phyloP scores from a whole-genome alignment of 306 rosid genomes.

The Lagenaria siceraria region DNA sequence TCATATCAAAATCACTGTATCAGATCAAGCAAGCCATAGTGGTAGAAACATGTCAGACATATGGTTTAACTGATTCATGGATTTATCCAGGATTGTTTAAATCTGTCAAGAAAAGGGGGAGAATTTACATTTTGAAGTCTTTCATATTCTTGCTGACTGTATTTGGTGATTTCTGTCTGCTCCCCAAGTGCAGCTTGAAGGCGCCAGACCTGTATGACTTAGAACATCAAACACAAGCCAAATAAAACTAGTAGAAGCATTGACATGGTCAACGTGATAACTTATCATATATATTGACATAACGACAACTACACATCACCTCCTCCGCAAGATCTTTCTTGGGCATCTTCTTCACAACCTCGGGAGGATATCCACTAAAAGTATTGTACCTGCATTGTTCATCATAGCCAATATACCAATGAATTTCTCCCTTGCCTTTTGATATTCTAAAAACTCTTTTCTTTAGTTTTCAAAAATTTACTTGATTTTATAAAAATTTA shows the following conservation, averaged over 20 bases:
- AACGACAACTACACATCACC: slow-evolving; percentile 35
- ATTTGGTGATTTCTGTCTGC: slow-evolving; percentile 84
- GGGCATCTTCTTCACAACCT: slow-evolving; percentile 98
- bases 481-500: too few species aligned
- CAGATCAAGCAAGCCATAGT: not conserved
- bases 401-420: not conserved
- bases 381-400: slow-evolving; percentile 70
- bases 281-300: not conserved
- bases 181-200: slow-evolving; percentile 98
- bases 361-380: slow-evolving; percentile 92
- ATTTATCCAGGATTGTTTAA: not conserved
- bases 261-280: not conserved
- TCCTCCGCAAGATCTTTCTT: slow-evolving; percentile 98
- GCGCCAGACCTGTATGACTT: slow-evolving; percentile 62
- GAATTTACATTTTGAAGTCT: slow-evolving; percentile 76
- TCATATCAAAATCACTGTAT: not conserved
- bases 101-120: not conserved
- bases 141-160: slow-evolving; percentile 83
- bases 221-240: slow-evolving; percentile 8
- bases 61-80: not conserved
- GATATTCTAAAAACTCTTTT: too few species aligned
- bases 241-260: not conserved
- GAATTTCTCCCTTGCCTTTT: not conserved
- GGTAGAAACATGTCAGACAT: not conserved
- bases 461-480: too few species aligned